phyloP scores from a whole-genome alignment of 768 basidiomycete species.

The Mycena pura region DNA sequence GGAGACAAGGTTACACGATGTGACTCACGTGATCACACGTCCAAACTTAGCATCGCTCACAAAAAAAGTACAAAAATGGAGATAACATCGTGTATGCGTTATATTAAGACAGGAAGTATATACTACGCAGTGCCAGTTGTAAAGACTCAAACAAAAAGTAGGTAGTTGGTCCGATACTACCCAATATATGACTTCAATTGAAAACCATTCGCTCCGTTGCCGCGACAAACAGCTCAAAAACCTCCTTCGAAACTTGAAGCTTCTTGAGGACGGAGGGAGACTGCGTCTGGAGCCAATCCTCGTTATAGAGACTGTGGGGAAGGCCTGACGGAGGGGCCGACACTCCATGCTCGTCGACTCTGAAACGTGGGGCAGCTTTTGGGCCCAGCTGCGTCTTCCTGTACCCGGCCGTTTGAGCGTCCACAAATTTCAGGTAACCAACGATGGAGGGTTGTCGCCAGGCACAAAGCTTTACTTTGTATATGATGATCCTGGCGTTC shows the following conservation, averaged over 20 bases:
- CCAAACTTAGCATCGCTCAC: too few relatives aligned
- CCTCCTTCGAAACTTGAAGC: constrained; percentile 19
- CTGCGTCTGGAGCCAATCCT: constrained; percentile 3
- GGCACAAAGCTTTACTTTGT: neutral
- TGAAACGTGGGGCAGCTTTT: too few relatives aligned
- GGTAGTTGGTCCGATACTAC: too few relatives aligned
- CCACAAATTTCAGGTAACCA: neutral
- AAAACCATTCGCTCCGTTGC: constrained; percentile 11
- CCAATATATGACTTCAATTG: too few relatives aligned
- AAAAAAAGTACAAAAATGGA: too few relatives aligned
- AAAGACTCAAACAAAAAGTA: too few relatives aligned
- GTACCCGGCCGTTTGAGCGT: neutral
- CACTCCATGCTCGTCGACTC: neutral
- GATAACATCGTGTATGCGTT: too few relatives aligned
- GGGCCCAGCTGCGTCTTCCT: neutral
- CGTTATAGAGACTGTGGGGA: constrained; percentile 12
- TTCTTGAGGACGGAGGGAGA: neutral
- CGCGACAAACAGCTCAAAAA: constrained; percentile 15
- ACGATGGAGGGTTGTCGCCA: constrained; percentile 2
- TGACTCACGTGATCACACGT: too few relatives aligned
- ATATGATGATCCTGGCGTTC: neutral
- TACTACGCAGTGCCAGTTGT: too few relatives aligned
- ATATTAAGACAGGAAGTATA: too few relatives aligned
- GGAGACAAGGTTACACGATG: too few relatives aligned
- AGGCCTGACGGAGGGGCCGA: neutral